phyloP scores from a whole-genome alignment of 2,329 filamentous ascomycete genomes.

The Monosporascus sp. region DNA sequence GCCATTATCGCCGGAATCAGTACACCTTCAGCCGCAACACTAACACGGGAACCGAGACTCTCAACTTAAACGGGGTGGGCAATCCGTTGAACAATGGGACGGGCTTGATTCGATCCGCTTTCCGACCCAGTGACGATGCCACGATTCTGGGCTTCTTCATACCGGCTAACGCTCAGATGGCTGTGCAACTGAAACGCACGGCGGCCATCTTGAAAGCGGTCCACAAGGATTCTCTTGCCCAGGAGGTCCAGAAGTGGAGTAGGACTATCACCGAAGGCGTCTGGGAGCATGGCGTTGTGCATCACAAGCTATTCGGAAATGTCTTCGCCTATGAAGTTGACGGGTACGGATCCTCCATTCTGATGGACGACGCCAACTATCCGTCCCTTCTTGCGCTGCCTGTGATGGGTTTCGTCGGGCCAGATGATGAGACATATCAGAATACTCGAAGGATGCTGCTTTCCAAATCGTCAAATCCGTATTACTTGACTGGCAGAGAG shows the following conservation, averaged over 20 bases:
- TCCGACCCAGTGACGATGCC: constrained; percentile 91
- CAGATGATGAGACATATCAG: constrained; percentile 67
- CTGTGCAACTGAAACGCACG: constrained; percentile 75
- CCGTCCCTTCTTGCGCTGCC: constrained; percentile 76
- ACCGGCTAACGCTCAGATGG: constrained; percentile 93
- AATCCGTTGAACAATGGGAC: constrained; percentile 85
- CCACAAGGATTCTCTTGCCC: constrained; percentile 48
- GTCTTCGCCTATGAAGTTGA: constrained; percentile 89
- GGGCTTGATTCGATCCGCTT: constrained; percentile 83
- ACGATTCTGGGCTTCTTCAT: constrained; percentile 94
- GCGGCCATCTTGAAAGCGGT: constrained; percentile 62
- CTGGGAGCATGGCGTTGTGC: constrained; percentile 77
- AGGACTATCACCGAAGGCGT: constrained; percentile 68
- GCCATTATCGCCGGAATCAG: constrained; percentile 61
- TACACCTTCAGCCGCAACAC: constrained; percentile 88
- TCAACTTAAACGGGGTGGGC: constrained; percentile 76
- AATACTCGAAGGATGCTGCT: constrained; percentile 82
- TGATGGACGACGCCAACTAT: constrained; percentile 90
- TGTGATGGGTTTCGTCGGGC: constrained; percentile 67
- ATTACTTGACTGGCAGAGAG: constrained; percentile 70
- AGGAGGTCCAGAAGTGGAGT: constrained; percentile 54
- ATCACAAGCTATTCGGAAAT: constrained; percentile 67
- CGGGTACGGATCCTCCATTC: constrained; percentile 73
- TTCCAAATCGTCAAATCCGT: constrained; percentile 74
- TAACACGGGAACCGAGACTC: constrained; percentile 80